Base-by-base conservation (phyloP, 257 asterid species). In the Linaria vulgaris region DNA sequence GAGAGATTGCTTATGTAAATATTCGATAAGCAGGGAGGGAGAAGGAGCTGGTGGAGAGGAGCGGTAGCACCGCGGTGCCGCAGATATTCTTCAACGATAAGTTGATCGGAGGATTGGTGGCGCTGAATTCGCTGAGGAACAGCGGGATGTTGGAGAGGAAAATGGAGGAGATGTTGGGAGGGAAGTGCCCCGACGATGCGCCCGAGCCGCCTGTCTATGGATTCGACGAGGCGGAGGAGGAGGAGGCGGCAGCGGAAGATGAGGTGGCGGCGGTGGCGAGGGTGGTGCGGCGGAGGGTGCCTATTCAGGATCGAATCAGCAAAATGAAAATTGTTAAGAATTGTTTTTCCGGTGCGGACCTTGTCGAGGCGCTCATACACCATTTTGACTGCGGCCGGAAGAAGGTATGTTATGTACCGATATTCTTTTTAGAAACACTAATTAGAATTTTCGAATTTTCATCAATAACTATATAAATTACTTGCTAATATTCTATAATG, bases 201-300 rank as follows among this genome's bases (percentile, higher is more conserved):
- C 97, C 97, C 67, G 77, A 85, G 24, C 70, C 87, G 41, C 96
- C 99, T 22, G 88, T 78, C 9, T 92, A 92, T 59, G 99, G 96
- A 0, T 87, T 87, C 34, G 95, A 87, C 19, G 98, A 88, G 31
- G 76, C 44, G 61, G 85, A 54, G 20, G 95, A 66, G 49, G 82
- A 47, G 68, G 64, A 30, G 3, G 34, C 34, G 6, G 4, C 34
- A 61, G 69, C 21, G 76, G n/a, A n/a, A n/a, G 99, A 92, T 20
- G 91, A 80, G 73, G 67, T 83, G 81, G 83, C 83, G 70, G 79
- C 64, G 69, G 67, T 85, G 9, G 96, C 76, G 46, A 83, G 73
- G 76, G 78, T 87, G n/a, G 79, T 84, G 62, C 70, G 97, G 60
- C 85, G 72, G 69, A 80, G 74, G 63, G 79, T 94, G 21, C 97